Evolutionary conservation across 768 basidiomycete genomes (phyloP), one percentile per base, ranked within the genome.

Genomic region (Fistulinella prunicolor): DNA sequence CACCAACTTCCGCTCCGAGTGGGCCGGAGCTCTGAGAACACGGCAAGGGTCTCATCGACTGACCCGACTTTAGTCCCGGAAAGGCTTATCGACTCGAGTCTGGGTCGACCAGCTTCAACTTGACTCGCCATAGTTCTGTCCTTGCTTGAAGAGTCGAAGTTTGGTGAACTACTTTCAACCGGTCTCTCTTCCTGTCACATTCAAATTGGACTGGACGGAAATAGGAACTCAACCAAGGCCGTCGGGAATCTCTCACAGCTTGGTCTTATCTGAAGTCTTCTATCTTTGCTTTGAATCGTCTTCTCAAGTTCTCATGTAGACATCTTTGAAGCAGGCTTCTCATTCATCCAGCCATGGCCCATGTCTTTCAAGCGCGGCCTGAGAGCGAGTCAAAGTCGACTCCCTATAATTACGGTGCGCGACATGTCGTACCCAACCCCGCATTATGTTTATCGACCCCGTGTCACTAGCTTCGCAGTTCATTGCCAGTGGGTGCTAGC

Each of bases 401-500:
- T 77, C 41, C 79, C 76, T 21, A 77, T 80, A 76, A 81, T 83
- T 50, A 78, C 78, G 44, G 73, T 75, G 53, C 38, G 66, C 57
- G 38, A 42, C 30, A 53, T 22, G 1, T 42, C 22, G 10, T 28
- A 3, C 17, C 28, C 30, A 14, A 32, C 30, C 30, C 30, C 30
- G 30, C 30, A 32, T 32, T 32, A 9, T 32, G 13, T 12, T 32
- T 14, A 32, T 32, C 7, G 20, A 21, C 12, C 13, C 9, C n/a
- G 1, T 38, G 24, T 36, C 29, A 35, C 44, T 53, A 73, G 73
- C 67, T 78, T 16, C 76, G 75, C 8, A 73, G 74, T 36, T 76
- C 77, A n/a, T n/a, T n/a, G n/a, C n/a, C n/a, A n/a, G 68, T 78
- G 6, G 77, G 79, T 13, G 80, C 79, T 20, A 77, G 79, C 42